Conservation (phyloP, 495 filamentous ascomycete species). For the Lasiosphaeriaceae sp. region DNA sequence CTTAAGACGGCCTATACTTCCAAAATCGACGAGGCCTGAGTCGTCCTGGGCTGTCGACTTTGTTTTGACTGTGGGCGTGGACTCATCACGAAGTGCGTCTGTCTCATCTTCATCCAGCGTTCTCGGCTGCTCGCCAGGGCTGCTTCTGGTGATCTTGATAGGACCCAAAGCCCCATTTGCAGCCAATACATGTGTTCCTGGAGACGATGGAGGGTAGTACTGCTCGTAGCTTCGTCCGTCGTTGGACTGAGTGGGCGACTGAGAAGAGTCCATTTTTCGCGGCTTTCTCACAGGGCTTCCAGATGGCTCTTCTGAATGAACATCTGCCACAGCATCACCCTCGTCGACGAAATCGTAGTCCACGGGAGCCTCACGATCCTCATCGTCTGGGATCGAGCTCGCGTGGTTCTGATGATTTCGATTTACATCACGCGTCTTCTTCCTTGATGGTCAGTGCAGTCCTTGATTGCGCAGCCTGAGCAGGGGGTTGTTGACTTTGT, state of each 20-base stretch:
- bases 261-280: slow-evolving; percentile 28
- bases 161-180: neutral
- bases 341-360: neutral
- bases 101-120: slow-evolving; percentile 34
- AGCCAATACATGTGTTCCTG: slow-evolving; percentile 1
- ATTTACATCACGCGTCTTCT: slow-evolving; percentile 18
- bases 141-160: neutral
- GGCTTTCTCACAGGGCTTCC: neutral
- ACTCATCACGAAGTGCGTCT: slow-evolving; percentile 26
- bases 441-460: slow-evolving; percentile 25
- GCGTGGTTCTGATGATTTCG: neutral
- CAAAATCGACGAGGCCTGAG: slow-evolving; percentile 22
- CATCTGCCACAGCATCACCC: slow-evolving; percentile 1
- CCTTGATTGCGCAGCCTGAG: slow-evolving; percentile 19
- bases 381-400: neutral
- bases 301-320: slow-evolving; percentile 3
- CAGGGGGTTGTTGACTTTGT: neutral
- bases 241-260: slow-evolving; percentile 42
- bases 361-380: neutral
- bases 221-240: slow-evolving; percentile 42
- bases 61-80: slow-evolving; percentile 3
- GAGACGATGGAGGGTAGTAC: slow-evolving; percentile 14
- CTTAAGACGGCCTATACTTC: slow-evolving; percentile 6
- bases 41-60: slow-evolving; percentile 16
- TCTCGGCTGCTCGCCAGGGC: slow-evolving; percentile 16